Conservation (phyloP, 139 green algal genomes). For the Volvox reticuliferus region DNA sequence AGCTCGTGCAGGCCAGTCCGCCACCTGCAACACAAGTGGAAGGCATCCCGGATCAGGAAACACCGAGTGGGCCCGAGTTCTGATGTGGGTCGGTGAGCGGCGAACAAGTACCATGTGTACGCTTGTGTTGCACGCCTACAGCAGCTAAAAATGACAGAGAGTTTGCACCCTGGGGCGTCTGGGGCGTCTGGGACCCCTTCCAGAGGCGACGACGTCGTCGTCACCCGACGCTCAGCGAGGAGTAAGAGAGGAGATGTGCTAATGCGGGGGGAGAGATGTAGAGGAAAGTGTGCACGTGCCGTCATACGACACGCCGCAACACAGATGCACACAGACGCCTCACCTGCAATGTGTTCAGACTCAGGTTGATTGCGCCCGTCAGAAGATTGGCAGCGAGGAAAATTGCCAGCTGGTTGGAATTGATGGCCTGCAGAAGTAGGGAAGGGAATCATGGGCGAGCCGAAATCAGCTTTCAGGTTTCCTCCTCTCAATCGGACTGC, state of each 20-base stretch:
- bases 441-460: too few relatives aligned
- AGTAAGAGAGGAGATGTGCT: too few relatives aligned
- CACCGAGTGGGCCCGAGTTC: not conserved
- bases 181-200: not conserved
- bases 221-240: too few relatives aligned
- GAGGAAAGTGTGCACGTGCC: not conserved
- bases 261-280: too few relatives aligned
- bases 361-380: conserved; percentile 72
- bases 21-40: not conserved
- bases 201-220: too few relatives aligned
- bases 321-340: not conserved
- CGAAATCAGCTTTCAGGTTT: too few relatives aligned
- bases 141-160: not conserved
- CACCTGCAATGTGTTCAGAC: conserved; percentile 71
- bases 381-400: conserved; percentile 89
- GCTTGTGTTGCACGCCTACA: not conserved
- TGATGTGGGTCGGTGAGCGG: not conserved
- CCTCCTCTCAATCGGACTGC: too few relatives aligned
- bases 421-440: conserved; percentile 7
- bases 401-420: conserved; percentile 67
- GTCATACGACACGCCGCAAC: not conserved
- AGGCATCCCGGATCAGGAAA: not conserved
- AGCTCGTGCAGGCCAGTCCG: conserved; percentile 2
- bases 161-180: not conserved
- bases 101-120: not conserved